These are phyloP conservation scores for Kluyveromyces dobzhanskii DNA, from an alignment of 805 yeast species.

Conservation along the genomic window DNA sequence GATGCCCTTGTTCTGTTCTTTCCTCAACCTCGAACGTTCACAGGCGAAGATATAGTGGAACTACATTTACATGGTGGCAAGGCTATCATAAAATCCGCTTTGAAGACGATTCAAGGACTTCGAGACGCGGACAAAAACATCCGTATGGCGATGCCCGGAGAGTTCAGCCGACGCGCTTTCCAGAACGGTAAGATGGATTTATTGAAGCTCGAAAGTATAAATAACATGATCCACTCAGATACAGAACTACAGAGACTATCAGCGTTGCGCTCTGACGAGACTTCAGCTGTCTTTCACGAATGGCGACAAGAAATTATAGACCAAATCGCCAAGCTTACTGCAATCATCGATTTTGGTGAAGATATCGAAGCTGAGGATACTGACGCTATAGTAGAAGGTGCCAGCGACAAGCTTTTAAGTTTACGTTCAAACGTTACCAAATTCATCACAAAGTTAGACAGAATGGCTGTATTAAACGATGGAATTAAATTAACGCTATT, in stretches of 20 bases:
- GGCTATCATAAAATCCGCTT: slow-evolving; percentile 67
- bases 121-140: slow-evolving; percentile 41
- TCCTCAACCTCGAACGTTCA: slow-evolving; percentile 67
- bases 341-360: slow-evolving; percentile 90
- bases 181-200: slow-evolving; percentile 76
- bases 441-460: slow-evolving; percentile 38
- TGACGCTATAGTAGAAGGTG: slow-evolving; percentile 42
- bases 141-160: slow-evolving; percentile 88
- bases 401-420: slow-evolving; percentile 33
- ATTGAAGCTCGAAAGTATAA: slow-evolving; percentile 84
- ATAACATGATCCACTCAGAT: slow-evolving; percentile 86
- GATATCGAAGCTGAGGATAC: slow-evolving; percentile 77
- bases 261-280: slow-evolving; percentile 65
- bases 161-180: slow-evolving; percentile 82
- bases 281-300: slow-evolving; percentile 40
- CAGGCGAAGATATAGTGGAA: slow-evolving; percentile 89
- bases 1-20: slow-evolving; percentile 68
- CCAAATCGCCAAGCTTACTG: slow-evolving; percentile 68
- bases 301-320: slow-evolving; percentile 68
- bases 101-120: slow-evolving; percentile 48
- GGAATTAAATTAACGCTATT: slow-evolving; percentile 70
- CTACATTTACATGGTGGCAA: slow-evolving; percentile 92
- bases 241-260: slow-evolving; percentile 81
- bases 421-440: slow-evolving; percentile 38
- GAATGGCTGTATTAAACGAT: slow-evolving; percentile 53